phyloP scores from a whole-genome alignment of 345 rosid species.

The Eucalyptus globulus region DNA sequence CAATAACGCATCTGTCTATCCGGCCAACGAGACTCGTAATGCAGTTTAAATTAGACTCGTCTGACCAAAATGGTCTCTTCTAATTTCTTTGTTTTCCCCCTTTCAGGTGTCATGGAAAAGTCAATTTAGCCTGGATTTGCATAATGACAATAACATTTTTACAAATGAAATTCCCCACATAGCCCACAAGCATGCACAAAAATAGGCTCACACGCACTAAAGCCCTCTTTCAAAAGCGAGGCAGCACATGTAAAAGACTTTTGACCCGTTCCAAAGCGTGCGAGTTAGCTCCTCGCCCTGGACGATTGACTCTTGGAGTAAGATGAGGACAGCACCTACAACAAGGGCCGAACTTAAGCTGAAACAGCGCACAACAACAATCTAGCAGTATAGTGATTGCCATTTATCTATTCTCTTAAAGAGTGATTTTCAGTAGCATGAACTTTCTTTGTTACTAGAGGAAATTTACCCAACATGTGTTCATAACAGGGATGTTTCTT shows the following conservation, averaged over 20 bases:
- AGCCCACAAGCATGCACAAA: background rate
- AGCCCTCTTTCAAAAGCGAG: background rate
- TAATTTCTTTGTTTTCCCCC: background rate
- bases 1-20: background rate
- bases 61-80: background rate
- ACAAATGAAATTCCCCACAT: background rate
- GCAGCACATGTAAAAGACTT: background rate
- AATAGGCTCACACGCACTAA: background rate
- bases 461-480: background rate
- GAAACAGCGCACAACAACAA: background rate
- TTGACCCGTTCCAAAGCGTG: background rate
- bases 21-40: background rate
- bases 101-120: background rate
- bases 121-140: background rate
- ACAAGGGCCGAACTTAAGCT: background rate
- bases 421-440: background rate
- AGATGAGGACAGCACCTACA: constrained; percentile 79
- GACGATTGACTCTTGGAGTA: constrained; percentile 67
- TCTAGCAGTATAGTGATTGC: background rate
- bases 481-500: background rate
- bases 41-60: background rate
- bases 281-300: constrained; percentile 34
- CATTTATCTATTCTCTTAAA: background rate
- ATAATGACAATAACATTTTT: background rate
- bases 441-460: background rate